Base-by-base conservation (phyloP, 768 basidiomycete genomes). In the Brasilioporus rufonigricans region DNA sequence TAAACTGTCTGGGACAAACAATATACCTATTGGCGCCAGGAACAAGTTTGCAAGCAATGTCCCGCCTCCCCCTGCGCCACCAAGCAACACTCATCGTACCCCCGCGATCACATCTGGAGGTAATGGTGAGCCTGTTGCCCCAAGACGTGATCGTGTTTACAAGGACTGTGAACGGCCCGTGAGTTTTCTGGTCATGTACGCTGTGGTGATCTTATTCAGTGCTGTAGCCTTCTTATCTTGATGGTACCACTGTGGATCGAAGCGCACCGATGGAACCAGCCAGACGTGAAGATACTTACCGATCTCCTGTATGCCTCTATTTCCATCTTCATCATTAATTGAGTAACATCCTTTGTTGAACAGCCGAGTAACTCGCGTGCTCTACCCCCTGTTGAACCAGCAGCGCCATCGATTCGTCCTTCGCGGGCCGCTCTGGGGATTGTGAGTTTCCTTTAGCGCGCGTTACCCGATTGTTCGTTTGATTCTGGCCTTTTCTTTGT, bases 1-100 rank as follows among this genome's bases (percentile, higher is more conserved):
- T 24, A 69, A 66, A 24, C 35, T 72, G 10, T 71, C 70, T 3
- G 70, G 70, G 23, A 70, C 70, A 23, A 71, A 73, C 51, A 72
- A 62, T 29, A 64, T 55, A 48, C 70, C 70, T 16, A 70, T 71
- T 26, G 71, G 71, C 18, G 49, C 52, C 8, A 58, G 67, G 44
- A 64, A 54, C 46, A 73, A 65, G 19, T 65, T 67, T 55, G n/a
- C 54, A 6, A 31, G 45, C 27, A 63, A 51, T 21, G 47, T 40
- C 4, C 44, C 54, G 6, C 36, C 44, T 24, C 49, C 45, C 7
- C 19, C 35, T 7, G 19, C 44, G 27, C 43, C 39, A 26, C 50
- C 39, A 2, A 60, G 23, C 26, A 39, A 18, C 31, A n/a, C 12
- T 23, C 56, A 47, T 19, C 65, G 51, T 10, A 6, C 11, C 10